Evolutionary conservation across 208 protist species (phyloP), one percentile per base, ranked within the genome.

Genomic region (Leishmania arabica): DNA sequence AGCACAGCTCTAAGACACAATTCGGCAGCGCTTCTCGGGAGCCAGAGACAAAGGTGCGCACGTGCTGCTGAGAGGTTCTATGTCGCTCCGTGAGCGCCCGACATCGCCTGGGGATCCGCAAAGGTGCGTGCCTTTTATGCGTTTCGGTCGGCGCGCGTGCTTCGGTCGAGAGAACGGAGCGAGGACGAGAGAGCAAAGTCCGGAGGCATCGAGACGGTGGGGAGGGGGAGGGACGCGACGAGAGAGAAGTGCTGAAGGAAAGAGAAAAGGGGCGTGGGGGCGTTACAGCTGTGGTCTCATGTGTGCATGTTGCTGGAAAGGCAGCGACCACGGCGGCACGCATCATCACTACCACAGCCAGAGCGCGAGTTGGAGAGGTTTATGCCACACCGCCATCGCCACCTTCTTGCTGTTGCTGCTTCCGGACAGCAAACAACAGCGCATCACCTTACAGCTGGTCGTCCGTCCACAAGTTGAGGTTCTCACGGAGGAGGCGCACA

Each of bases 401-500:
- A 51, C n/a, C 53, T 54, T 40, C 49, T 6, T 37, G 72, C 51
- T 76, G 49, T 40, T 34, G 53, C 2, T 75, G 13, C 47, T 56
- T 34, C 9, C 69, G 24, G n/a, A 73, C 42, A 73, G 42, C 0
- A 34, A 31, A 31, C 68, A 53, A 21, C 45, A 53, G 42, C 17
- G 62, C 60, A n/a, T 1, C 51, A 56, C 17, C 81, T 84, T 89
- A 87, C 27, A 87, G 82, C 80, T 95, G 92, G 77, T 99, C 98
- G 54, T 98, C 97, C 24, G 97, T 99, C 99, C 99, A 99, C 42
- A 99, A 94, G 65, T 99, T 99, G 47, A 99, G 93, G 92, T 99
- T 99, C 86, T 99, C 99, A 51, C 99, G 90, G 40, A 99, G 92
- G 56, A 99, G 96, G 84, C 99, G 99, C 91, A 99, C 99, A 85